These are phyloP conservation scores for Dentipellis fragilis DNA, from an alignment of 768 basidiomycete species.

Conservation along the genomic window DNA sequence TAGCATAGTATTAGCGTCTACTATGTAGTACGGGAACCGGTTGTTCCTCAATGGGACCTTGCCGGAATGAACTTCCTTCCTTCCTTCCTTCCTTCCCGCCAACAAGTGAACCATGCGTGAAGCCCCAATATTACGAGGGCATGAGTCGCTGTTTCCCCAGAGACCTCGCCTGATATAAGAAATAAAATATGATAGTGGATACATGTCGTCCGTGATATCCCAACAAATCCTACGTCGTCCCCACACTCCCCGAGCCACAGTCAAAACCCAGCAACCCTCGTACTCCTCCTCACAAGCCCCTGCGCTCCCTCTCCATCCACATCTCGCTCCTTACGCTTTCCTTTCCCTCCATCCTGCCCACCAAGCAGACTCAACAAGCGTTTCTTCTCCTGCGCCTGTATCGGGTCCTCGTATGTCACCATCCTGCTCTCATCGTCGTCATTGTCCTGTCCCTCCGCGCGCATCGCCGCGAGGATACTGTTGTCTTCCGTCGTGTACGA, in stretches of 20 bases:
- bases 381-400: slow-evolving; percentile 10
- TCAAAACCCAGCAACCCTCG: background rate
- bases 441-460: background rate
- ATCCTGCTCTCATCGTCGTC: slow-evolving; percentile 5
- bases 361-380: slow-evolving; percentile 10
- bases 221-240: no score
- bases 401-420: slow-evolving; percentile 14
- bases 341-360: background rate
- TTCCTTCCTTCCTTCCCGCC: no score
- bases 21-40: no score
- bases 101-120: no score
- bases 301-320: background rate
- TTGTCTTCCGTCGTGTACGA: slow-evolving; percentile 9
- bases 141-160: no score
- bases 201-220: no score
- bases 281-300: background rate
- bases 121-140: no score
- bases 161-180: no score
- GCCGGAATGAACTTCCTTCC: no score
- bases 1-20: no score
- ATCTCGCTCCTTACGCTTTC: background rate
- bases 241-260: background rate
- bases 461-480: background rate
- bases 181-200: no score
- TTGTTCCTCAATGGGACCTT: no score